Percentiles rank a stretch among this genome's conserved stretches.
Evolutionary conservation across 75 land plant genomes (phyloP).

Genomic region (Ceratopteris richardii): DNA sequence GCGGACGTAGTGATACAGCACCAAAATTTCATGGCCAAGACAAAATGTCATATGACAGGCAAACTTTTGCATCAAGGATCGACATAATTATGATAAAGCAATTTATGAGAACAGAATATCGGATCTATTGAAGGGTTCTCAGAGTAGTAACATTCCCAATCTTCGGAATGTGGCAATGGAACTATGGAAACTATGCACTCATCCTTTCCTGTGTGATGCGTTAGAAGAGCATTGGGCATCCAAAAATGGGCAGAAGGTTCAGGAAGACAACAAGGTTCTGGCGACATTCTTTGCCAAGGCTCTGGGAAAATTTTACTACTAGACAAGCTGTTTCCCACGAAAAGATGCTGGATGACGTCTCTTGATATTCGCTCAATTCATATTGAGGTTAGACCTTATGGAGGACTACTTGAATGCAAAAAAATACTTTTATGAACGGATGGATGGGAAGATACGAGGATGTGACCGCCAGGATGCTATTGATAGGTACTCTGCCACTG

Average conservation of each 20-base stretch:
- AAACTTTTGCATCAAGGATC: no score
- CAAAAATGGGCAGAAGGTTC: slow-evolving; percentile 4
- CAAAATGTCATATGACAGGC: no score
- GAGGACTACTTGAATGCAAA: slow-evolving; percentile 23
- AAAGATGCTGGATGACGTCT: slow-evolving; percentile 28
- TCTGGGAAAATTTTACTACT: slow-evolving; percentile 28
- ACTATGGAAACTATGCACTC: slow-evolving; percentile 29
- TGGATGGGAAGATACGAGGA: slow-evolving; percentile 34
- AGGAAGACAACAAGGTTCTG: no score
- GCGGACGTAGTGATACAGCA: no score
- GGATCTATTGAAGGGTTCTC: no score
- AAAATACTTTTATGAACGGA: slow-evolving; percentile 20
- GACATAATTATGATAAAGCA: no score
- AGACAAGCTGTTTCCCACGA: slow-evolving; percentile 24
- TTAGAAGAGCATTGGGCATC: slow-evolving; percentile 20
- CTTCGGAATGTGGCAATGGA: no score
- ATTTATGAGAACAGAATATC: no score
- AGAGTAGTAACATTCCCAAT: no score
- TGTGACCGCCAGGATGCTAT: slow-evolving; percentile 30
- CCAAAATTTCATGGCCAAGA: no score
- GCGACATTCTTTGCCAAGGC: slow-evolving; percentile 8
- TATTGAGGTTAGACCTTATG: slow-evolving; percentile 23
- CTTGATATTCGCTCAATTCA: slow-evolving; percentile 30
- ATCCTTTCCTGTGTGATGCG: slow-evolving; percentile 28
- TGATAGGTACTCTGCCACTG: slow-evolving; percentile 24